Evolutionary conservation across 768 basidiomycete genomes (phyloP), one percentile per base, ranked within the genome.

Genomic region (Boletales sp.): DNA sequence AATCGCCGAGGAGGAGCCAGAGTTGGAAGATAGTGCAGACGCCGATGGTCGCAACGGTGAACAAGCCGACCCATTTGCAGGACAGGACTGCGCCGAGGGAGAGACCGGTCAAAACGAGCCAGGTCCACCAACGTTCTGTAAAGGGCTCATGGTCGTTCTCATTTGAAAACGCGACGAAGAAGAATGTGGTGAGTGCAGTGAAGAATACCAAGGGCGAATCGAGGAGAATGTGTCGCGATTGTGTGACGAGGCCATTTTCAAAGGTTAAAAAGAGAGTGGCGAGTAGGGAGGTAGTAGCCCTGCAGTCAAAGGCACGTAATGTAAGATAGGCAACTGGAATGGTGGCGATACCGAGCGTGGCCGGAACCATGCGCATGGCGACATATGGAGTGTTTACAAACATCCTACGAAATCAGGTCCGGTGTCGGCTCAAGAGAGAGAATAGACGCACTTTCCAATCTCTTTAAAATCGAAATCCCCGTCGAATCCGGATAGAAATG

Each of bases 121-220:
- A 95, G 0, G 77, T 74, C 97, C 97, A 99, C 97, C 97, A 98
- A 3, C 74, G 69, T 10, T 81, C 73, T 2, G 87, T 86, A 70
- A 98, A 99, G 0, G 92, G 85, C 43, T 82, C 75, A 46, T 85
- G 77, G 65, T 82, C 86, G 73, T 97, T 87, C 68, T 95, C 92
- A 70, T 93, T 94, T 65, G 80, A 86, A 73, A 99, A 99, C 2
- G 87, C 83, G 55, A 83, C 79, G 86, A 94, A 99, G 47, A 90
- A 69, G 69, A 94, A 92, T 43, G 78, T 73, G 3, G 92, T 87
- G 29, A 97, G 82, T 0, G 91, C 91, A 19, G 94, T 97, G 75
- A 98, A 99, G 78, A 99, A 98, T 60, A 99, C 80, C 56, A 99
- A 80, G n/a, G 94, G 94, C 14, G 94, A 94, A 69, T 99, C 97